Base-by-base conservation (phyloP, 768 basidiomycete species). In the Pleurotus djamor region DNA sequence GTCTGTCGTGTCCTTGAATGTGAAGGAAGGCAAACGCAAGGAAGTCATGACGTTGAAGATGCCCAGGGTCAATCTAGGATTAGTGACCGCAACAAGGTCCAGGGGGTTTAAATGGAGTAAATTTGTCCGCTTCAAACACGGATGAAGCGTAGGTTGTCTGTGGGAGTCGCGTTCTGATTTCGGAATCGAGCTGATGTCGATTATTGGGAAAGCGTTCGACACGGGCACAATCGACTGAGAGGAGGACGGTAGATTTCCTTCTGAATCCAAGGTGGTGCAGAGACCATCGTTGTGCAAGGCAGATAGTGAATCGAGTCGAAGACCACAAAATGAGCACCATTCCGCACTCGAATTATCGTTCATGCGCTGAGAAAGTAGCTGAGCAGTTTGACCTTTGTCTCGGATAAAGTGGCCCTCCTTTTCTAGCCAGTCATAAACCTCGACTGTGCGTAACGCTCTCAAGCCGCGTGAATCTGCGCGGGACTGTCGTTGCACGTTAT, bases 341-440 rank as follows among this genome's bases (percentile, higher is more conserved):
- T n/a, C 52, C 9, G 47, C 16, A 33, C 34, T 33, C 10, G 45
- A 9, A 5, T 13, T 36, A 21, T 33, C 32, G 57, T 3, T 49
- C 12, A 6, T 16, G 16, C 14, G 44, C 13, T 41, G 3, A 61
- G 59, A 4, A 56, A 49, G 17, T 49, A 17, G 13, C 45, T 47
- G 10, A n/a, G 10, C 48, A 47, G 34, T 38, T 28, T 43, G 32
- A n/a, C 5, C 48, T 14, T 48, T 41, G 44, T 51, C 58, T 51
- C 69, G 66, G 58, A 67, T 68, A 64, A 79, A 77, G 57, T 76
- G 69, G 0, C 75, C 76, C 34, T 76, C 71, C 52, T 75, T 74
- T 21, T 68, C 66, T 38, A 83, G 71, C 82, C 83, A 84, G 12
- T 64, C 62, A 65, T 75, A 80, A 0, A 82, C 74, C 55, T 81